Evolutionary conservation across 176 grass and related monocot genomes (phyloP).

Genomic region (Lolium rigidum): DNA sequence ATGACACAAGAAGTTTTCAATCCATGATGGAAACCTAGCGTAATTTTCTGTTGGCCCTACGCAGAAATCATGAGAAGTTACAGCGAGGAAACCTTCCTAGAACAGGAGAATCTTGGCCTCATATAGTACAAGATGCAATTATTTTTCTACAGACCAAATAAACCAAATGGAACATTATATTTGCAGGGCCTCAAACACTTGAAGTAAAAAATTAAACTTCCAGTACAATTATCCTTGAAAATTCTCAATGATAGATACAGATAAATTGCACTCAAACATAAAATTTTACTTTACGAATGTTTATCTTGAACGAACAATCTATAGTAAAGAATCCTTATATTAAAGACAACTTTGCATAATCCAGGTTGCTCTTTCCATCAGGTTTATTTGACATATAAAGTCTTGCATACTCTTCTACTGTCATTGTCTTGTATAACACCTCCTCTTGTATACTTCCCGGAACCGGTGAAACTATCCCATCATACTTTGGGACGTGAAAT

Average conservation of each 20-base stretch:
- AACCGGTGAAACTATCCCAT: constrained; percentile 27
- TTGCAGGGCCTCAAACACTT: not conserved
- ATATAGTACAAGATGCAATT: not conserved
- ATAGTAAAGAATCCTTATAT: not conserved
- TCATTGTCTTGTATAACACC: constrained; percentile 15
- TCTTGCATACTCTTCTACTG: constrained; percentile 21
- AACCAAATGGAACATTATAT: not conserved
- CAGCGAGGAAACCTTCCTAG: no score
- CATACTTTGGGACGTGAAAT: constrained; percentile 36
- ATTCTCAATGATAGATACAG: not conserved
- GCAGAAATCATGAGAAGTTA: no score
- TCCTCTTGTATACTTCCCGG: not conserved
- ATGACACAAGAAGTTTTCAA: not conserved
- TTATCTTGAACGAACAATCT: not conserved
- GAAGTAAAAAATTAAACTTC: not conserved
- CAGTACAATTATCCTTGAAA: not conserved
- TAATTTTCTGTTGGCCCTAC: no score
- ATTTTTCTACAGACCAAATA: not conserved
- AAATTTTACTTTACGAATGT: not conserved
- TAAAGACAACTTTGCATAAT: constrained; percentile 30
- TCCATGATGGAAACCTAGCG: not conserved
- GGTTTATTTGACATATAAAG: constrained; percentile 35
- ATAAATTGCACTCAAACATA: not conserved
- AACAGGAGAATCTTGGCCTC: not conserved
- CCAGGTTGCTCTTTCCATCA: constrained; percentile 32